Conservation (phyloP, 768 basidiomycete species). For the Boletus subparvulus region DNA sequence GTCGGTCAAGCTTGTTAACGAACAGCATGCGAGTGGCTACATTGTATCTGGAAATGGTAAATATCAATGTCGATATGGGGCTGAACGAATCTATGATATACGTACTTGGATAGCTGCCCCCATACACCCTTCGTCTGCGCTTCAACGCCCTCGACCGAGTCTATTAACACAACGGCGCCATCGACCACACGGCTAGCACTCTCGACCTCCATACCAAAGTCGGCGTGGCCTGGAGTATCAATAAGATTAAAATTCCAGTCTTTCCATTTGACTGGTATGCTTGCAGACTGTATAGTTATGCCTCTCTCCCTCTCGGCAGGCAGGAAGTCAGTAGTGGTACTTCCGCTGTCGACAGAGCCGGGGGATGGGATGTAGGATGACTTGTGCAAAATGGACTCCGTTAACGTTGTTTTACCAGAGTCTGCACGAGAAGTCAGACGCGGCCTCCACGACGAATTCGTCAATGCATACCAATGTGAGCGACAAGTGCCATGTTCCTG, state of each 20-base stretch:
- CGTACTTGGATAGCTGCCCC: constrained; percentile 81
- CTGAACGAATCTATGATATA: constrained; percentile 20
- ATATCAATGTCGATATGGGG: neutral
- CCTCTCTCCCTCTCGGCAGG: constrained; percentile 88
- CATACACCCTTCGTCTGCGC: constrained; percentile 89
- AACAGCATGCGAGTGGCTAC: constrained; percentile 79
- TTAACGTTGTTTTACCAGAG: constrained; percentile 87
- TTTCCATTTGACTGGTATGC: constrained; percentile 86
- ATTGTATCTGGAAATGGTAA: constrained; percentile 54
- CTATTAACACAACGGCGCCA: constrained; percentile 84
- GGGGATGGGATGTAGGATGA: constrained; percentile 70
- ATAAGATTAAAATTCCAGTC: constrained; percentile 84
- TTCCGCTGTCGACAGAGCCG: constrained; percentile 86
- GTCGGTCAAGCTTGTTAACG: constrained; percentile 84
- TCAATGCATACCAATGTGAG: constrained; percentile 69
- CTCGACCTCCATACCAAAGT: constrained; percentile 97
- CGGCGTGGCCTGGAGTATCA: constrained; percentile 90
- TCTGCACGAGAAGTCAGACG: constrained; percentile 44
- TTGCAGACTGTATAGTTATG: constrained; percentile 90
- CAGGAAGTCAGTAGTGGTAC: constrained; percentile 87
- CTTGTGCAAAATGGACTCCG: constrained; percentile 79
- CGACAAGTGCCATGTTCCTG: constrained; percentile 85
- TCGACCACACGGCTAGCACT: constrained; percentile 89
- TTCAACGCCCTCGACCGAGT: constrained; percentile 91
- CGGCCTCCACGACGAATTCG: neutral